Conservation (phyloP, 1,284 basidiomycete species). For the Sporisorium exsertum region DNA sequence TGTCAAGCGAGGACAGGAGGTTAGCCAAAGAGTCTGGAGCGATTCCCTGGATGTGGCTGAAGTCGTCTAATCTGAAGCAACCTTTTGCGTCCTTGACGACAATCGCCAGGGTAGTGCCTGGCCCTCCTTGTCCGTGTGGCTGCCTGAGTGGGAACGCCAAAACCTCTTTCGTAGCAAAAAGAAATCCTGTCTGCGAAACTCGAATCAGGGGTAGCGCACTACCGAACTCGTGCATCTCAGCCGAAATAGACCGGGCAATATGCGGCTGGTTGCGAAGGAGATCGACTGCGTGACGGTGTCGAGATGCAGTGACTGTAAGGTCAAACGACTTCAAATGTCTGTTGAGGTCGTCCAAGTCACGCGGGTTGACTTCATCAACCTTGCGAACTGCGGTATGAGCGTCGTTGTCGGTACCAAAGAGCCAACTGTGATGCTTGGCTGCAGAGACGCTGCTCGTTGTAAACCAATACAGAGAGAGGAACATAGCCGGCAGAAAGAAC, state of each 20-base stretch:
- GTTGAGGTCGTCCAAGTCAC: background rate
- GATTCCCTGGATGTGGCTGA: background rate
- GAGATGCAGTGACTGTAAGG: background rate
- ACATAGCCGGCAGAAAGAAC: too few relatives aligned
- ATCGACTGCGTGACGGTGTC: background rate
- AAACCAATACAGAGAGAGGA: too few relatives aligned
- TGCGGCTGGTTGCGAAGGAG: background rate
- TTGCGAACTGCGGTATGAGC: too few relatives aligned
- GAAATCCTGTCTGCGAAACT: background rate
- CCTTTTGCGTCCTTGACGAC: background rate
- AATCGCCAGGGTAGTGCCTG: constrained; percentile 6
- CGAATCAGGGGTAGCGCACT: background rate
- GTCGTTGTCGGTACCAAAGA: background rate
- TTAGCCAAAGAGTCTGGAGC: background rate
- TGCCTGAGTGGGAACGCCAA: background rate
- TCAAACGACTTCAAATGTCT: background rate
- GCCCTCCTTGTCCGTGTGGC: constrained; percentile 9
- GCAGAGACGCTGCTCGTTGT: too few relatives aligned
- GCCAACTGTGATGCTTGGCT: background rate
- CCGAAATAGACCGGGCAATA: background rate
- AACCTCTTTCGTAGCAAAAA: background rate
- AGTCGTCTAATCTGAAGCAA: background rate
- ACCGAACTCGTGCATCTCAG: background rate
- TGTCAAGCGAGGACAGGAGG: too few relatives aligned
- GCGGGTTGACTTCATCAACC: too few relatives aligned